Evolutionary conservation across 1,284 basidiomycete species (phyloP), one percentile per base, ranked within the genome.

Genomic region (Ceratobasidium theobromae): DNA sequence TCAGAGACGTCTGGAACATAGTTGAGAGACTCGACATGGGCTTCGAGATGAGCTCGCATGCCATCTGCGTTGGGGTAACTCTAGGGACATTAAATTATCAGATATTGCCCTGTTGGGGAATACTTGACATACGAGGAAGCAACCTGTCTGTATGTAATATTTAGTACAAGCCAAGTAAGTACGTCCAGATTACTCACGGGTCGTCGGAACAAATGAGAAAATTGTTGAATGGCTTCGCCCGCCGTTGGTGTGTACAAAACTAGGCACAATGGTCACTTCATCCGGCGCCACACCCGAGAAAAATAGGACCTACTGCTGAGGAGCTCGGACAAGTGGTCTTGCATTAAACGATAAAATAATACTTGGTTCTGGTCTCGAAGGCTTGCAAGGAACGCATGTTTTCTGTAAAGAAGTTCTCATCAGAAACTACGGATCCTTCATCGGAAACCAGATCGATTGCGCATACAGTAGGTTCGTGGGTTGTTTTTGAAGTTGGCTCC

Each of bases 121-220:
- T 49, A 32, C 6, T 25, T 18, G 16, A 46, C 66, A 23, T 45
- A 64, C 66, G 14, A 75, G 68, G 67, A 74, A 75, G 18, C 71
- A 65, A 2, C 69, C 67, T 58, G 43, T 70, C 69, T 66, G 58
- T 53, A 69, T 87, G 85, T 4, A 88, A 70, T 90, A 86, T 71
- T 87, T 85, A 67, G 86, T 81, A 65, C 89, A 86, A 92, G 18
- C 79, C 78, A 88, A 0, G 86, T 81, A 4, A 28, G 76, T 84
- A 91, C 8, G 89, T 71, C 0, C 86, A 85, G 71, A 86, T n/a
- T 85, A 69, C 88, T 88, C 55, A 78, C 43, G 76, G 75, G 60
- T 77, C 87, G 76, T 28, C 91, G 79, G 76, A 91, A 93, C 5
- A 93, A 77, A 73, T 91, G 89, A 0, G 90, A 93, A 72, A 92